Base-by-base conservation (phyloP, 129 eudicot genomes). In the Tagetes erecta region DNA sequence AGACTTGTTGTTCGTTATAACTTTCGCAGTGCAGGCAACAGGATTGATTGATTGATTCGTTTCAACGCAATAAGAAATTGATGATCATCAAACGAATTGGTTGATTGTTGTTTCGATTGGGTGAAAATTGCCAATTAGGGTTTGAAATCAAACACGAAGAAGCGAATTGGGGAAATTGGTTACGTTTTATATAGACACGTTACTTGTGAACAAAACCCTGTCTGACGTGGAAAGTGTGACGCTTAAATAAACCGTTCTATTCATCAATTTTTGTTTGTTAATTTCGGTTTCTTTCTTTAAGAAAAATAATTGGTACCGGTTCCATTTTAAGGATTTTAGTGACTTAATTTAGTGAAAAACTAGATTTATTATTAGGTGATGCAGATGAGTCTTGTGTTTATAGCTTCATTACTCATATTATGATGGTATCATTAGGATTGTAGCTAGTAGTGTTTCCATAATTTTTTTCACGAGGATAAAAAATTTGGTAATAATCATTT, bases 21-120 rank as follows among this genome's bases (percentile, higher is more conserved):
- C 40, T 44, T 33, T 36, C 8, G 68, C 45, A 12, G 35, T 41
- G 73, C 12, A 2, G 36, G 1, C 10, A 33, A 46, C 58, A 20
- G 27, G 27, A 20, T 9, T 27, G 45, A 31, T 70, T 62, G 67
- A 33, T 40, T 6, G 40, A 31, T 51, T 64, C 64, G 65, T 33
- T 38, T 45, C 64, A 45, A 67, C 51, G 79, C 42, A 59, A 55
- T 34, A 65, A 62, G 11, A 51, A 20, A 0, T 47, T 47, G 64
- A 37, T 3, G 68, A 72, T 30, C 11, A 62, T 34, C 39, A 62
- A 27, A 35, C 20, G 45, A 31, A 33, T 2, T 3, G 60, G 46
- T 8, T 41, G 34, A 33, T 11, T 35, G 66, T 13, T 74, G 13
- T 52, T 8, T 6, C 35, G 59, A 60, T 46, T 60, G 70, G 74